Base-by-base conservation (phyloP, 2,329 filamentous ascomycete species). In the Xylariales sp. region DNA sequence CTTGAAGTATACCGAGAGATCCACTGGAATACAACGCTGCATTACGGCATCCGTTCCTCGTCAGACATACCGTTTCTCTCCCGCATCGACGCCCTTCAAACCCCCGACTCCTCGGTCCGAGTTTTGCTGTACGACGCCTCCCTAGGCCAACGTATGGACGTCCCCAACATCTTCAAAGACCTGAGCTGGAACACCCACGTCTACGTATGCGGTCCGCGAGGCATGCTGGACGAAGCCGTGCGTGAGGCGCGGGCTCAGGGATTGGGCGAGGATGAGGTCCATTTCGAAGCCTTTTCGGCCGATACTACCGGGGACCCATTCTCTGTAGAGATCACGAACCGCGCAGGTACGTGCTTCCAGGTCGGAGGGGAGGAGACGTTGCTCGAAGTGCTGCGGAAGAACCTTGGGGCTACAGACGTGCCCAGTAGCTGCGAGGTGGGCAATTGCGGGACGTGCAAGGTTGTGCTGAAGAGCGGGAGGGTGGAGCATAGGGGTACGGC, bases 251-350 rank as follows among this genome's bases (percentile, higher is more conserved):
- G 61, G 7, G 57, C 57, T 6, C 60, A 62, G 7, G 64, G 68
- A 0, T 61, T 84, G 0, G 56, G 64, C 0, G 62, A 69, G 3
- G 62, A 67, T 1, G 75, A 79, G 29, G 64, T 82, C 1, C 79
- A 84, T 54, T 78, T 73, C 44, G 80, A 84, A 55, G 71, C 73
- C 0, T 84, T 84, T 46, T 61, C 63, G 2, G 71, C 73, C 1
- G 68, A 73, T 15, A 62, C 68, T 0, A 66, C 67, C 1, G 79
- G 80, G 0, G 76, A 82, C 49, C 72, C 78, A 0, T 84, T 84
- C 47, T 73, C 76, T 29, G 79, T 65, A 1, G 68, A 76, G 34
- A 65, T 84, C 0, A 56, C 58, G 5, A 71, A 73, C 40, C 50
- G 49, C 2, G 43, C 47, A 7, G 55, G 53, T 6, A 25, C 44